A percentile compares a stretch with the other conserved stretches of the same genome.
Conservation (phyloP, 2,329 filamentous ascomycete species). For the Cytospora leucostoma region DNA sequence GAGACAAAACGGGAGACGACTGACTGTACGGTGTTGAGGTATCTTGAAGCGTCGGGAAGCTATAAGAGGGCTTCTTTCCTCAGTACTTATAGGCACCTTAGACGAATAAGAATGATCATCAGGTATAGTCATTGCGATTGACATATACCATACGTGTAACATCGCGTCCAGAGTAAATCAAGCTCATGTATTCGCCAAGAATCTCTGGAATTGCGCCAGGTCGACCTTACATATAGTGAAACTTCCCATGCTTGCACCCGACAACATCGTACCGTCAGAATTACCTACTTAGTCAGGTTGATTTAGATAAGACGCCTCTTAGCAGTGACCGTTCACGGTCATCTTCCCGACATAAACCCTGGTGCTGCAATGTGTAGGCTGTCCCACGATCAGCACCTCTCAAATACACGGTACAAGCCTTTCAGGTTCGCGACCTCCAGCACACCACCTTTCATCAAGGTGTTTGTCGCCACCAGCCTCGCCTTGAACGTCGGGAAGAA, state of each 20-base stretch:
- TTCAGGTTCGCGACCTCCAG: constrained; percentile 91
- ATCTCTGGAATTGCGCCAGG: neutral
- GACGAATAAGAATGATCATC: constrained; percentile 28
- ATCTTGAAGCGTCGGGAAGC: constrained; percentile 7
- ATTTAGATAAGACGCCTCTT: neutral
- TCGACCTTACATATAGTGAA: neutral
- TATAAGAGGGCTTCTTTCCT: constrained; percentile 7
- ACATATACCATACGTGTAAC: neutral
- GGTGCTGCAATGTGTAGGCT: neutral
- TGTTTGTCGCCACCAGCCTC: constrained; percentile 77
- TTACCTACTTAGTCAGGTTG: neutral
- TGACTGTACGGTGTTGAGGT: constrained; percentile 25
- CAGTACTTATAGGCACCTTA: constrained; percentile 23
- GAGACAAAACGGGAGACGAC: constrained; percentile 3
- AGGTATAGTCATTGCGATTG: neutral
- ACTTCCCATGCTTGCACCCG: neutral
- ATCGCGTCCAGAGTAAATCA: neutral
- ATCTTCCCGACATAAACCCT: neutral
- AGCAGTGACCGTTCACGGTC: neutral
- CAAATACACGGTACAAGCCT: constrained; percentile 91
- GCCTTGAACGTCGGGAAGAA: constrained; percentile 89
- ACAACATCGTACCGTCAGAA: neutral
- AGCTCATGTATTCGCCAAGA: neutral
- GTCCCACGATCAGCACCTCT: constrained; percentile 67
- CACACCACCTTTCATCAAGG: constrained; percentile 71